Evolutionary conservation across 1,139 yeast species (phyloP), one percentile per base, ranked within the genome.

Genomic region (Diutina catenulata): DNA sequence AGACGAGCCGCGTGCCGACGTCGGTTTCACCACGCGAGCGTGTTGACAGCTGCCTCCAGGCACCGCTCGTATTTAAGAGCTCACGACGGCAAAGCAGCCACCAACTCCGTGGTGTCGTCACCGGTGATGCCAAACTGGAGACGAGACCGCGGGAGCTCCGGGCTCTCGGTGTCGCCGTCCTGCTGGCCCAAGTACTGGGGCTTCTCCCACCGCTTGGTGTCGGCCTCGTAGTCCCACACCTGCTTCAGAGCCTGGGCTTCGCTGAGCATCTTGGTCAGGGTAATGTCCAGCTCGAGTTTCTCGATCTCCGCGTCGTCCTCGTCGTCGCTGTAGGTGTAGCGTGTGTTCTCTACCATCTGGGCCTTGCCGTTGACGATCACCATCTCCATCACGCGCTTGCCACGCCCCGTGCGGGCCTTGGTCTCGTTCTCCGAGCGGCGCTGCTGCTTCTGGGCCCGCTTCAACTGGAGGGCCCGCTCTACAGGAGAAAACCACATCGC

Each of bases 401-500:
- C 88, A 37, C 87, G 67, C 0, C 95, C 96, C 1, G 68, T 54
- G 32, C 88, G 61, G 21, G 35, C 8, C 15, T 31, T 26, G 5
- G 20, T 21, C 18, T 69, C 71, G 40, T 63, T 64, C 37, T 76
- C 80, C 31, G 64, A 58, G 47, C 74, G 75, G 6, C 83, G 62
- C 41, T 80, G 54, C 46, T 76, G 80, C 41, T 79, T 71, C 50
- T 88, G 96, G 52, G 87, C 95, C 46, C 75, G 75, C 54, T 87
- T 86, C 47, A 91, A 64, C 41, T 70, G 74, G 41, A 86, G 64
- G 0, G 96, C 97, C 47, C 93, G 74, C 50, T 93, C 97, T 38
- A 80, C 69, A 0, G 96, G 91, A 4, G 84, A 74, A 1, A 94
- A 78, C 98, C 98, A 93, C 47, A 76, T 66, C 47, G 68, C 76